These are phyloP conservation scores for Anisodus acutangulus DNA, from an alignment of 257 asterid genomes.

Conservation along the genomic window DNA sequence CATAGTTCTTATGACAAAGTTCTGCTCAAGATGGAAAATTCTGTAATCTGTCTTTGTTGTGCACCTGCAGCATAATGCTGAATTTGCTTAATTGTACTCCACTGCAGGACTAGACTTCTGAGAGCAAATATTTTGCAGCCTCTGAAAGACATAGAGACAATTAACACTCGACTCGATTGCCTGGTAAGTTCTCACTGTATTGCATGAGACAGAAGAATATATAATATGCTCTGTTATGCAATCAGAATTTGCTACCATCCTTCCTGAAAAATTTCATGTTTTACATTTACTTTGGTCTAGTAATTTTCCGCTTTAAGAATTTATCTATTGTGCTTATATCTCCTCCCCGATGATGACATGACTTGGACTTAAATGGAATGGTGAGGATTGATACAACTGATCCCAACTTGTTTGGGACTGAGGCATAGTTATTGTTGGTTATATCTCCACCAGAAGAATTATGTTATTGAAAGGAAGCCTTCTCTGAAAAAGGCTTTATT, in stretches of 20 bases:
- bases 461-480: not conserved
- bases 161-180: slow-evolving; percentile 92
- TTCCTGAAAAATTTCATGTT: not conserved
- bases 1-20: slow-evolving; percentile 8
- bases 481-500: not conserved
- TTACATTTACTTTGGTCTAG: not conserved
- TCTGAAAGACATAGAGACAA: slow-evolving; percentile 88
- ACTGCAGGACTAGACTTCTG: slow-evolving; percentile 90
- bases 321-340: slow-evolving; percentile 9
- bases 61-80: slow-evolving; percentile 15
- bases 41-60: not conserved
- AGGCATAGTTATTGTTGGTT: not conserved
- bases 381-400: not conserved
- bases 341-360: not conserved
- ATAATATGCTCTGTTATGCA: not conserved
- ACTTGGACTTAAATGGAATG: not conserved
- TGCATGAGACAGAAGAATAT: not conserved
- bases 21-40: slow-evolving; percentile 13
- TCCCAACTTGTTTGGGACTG: not conserved
- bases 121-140: slow-evolving; percentile 99
- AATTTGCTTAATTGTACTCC: slow-evolving; percentile 21
- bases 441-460: not conserved
- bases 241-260: not conserved
- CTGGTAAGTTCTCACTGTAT: slow-evolving; percentile 56
- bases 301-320: not conserved